Percentiles rank a stretch among this genome's conserved stretches.
Evolutionary conservation across 306 rosid genomes (phyloP).

Genomic region (Prinsepia uniflora): DNA sequence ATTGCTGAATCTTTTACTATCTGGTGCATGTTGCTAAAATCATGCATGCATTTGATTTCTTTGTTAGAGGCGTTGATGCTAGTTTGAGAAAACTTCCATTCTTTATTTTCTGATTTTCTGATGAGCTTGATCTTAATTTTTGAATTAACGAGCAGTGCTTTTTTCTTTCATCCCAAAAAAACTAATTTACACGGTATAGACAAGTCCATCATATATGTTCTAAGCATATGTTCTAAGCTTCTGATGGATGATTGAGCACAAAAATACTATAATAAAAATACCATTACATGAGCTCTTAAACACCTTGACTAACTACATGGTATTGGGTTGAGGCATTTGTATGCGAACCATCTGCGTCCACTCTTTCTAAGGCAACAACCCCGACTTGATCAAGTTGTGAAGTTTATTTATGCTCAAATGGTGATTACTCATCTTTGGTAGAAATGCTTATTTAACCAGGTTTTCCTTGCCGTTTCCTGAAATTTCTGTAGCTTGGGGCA

Average conservation of each 20-base stretch:
- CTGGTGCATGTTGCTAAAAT: neutral
- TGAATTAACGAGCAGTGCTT: neutral
- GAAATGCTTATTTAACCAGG: no score
- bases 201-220: neutral
- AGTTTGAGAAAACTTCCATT: neutral
- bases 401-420: conserved; percentile 33
- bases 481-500: neutral
- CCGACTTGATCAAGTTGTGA: conserved; percentile 39
- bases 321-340: conserved; percentile 47
- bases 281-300: neutral
- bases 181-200: neutral
- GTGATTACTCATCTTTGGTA: conserved; percentile 31
- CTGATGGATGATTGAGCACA: neutral
- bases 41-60: neutral
- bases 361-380: conserved; percentile 49
- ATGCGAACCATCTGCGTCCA: conserved; percentile 46
- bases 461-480: neutral
- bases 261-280: neutral
- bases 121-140: neutral
- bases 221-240: no score
- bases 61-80: no score
- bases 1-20: neutral
- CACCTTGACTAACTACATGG: conserved; percentile 10
- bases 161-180: neutral
- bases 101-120: neutral